Base-by-base conservation (phyloP, 805 yeast species). In the Wickerhamiella australiensis region DNA sequence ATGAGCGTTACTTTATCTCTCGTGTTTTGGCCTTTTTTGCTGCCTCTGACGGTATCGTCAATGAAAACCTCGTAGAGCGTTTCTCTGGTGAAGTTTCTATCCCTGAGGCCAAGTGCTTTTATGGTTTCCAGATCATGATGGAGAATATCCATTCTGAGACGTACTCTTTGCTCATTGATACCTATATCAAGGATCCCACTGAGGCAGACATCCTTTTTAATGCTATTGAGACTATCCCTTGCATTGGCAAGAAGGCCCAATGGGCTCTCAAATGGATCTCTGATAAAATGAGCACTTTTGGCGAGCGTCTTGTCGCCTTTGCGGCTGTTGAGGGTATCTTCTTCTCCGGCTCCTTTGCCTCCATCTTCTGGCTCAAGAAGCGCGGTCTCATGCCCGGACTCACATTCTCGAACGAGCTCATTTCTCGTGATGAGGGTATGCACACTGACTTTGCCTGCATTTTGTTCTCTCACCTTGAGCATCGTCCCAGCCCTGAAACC, bases 41-140 rank as follows among this genome's bases (percentile, higher is more conserved):
- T 56, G 98, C 98, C 41, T 85, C 95, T 42, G 98, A 90, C 68
- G 98, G 98, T 68, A 87, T 90, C 58, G 98, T 90, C 59, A 92
- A 92, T 66, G 98, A 90, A 73, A 90, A 90, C 71, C 77, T 90
- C 66, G 96, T 90, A 54, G 97, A 90, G 71, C 88, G 94, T 67
- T 90, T 90, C 73, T 82, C 94, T 51, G 95, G 95, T 56, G 97
- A 90, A 71, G 96, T 92, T 53, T 96, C 88, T 70, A 71, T 85
- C 56, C 92, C 98, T 51, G 98, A 90, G 74, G 98, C 97, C 61
- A 88, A 90, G 69, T 88, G 96, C 68, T 92, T 90, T 76, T 90
- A 90, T 68, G 98, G 98, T 44, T 90, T 92, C 85, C 98, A 90
- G 74, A 92, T 90, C 69, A 88, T 88, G 97, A 92, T 92, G 90